These are phyloP conservation scores for Leccinum angustisporum DNA, from an alignment of 1,284 basidiomycete species.

Conservation along the genomic window DNA sequence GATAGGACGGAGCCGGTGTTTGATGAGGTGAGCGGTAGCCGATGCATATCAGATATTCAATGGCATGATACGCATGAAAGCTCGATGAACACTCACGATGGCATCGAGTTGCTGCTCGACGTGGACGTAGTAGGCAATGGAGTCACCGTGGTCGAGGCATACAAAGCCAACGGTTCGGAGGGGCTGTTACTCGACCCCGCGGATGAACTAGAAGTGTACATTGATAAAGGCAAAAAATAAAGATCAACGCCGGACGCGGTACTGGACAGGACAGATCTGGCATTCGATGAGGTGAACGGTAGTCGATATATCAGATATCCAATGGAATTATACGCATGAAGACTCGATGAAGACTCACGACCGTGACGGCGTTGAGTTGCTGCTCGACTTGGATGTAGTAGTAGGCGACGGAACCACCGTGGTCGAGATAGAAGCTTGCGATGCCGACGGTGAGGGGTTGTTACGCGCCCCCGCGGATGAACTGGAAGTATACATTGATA, in stretches of 20 bases:
- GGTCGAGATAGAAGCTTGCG: not conserved
- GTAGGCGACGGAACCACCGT: not conserved
- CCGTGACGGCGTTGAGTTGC: not conserved
- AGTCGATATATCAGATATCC: not conserved
- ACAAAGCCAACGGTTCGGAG: not conserved
- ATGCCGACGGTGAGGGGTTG: not conserved
- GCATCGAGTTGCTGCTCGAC: not conserved
- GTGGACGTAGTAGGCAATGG: not conserved
- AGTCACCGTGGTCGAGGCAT: not conserved
- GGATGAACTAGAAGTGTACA: not conserved
- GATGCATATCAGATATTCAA: not conserved
- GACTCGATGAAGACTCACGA: constrained; percentile 3
- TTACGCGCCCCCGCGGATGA: not conserved
- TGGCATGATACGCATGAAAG: not conserved
- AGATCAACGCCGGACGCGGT: not conserved
- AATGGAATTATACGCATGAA: not conserved
- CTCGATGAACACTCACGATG: constrained; percentile 4
- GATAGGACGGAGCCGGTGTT: not conserved
- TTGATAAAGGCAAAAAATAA: not conserved
- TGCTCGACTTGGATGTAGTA: not conserved
- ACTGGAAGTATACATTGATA: not conserved
- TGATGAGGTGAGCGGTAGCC: not conserved
- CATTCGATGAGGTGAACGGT: not conserved
- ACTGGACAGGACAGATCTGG: not conserved
- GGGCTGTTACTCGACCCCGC: not conserved